Evolutionary conservation across 2,329 filamentous ascomycete genomes (phyloP), one percentile per base, ranked within the genome.

Genomic region (Hypoxylon sp.): DNA sequence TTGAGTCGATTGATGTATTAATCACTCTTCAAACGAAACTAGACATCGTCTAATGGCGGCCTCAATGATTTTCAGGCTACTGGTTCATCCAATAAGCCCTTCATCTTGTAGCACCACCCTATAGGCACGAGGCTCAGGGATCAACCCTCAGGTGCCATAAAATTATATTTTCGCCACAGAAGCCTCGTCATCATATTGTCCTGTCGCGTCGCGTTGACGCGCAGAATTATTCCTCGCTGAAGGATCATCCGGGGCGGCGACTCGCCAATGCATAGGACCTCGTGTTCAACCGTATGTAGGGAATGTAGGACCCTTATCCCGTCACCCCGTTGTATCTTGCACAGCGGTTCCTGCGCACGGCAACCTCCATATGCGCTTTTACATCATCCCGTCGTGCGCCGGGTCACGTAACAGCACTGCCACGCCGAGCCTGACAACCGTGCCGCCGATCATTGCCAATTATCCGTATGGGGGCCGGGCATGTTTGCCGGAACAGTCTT

Each of bases 371-470:
- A 71, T 69, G 69, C 62, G 62, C 56, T 37, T n/a, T 71, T 71
- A 35, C 69, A 71, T 71, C 69, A 71, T 71, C 66, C 69, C 66
- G 66, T 61, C 31, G 56, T 44, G 40, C 42, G 54, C 66, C 62
- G 55, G 62, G 65, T 63, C 59, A 66, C 46, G 37, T 63, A 55
- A 71, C 40, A 69, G 69, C 69, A 71, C 69, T 71, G 69, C 69
- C 69, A 71, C 69, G 48, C 68, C 68, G 68, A 71, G 44, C 68
- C 55, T 30, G 27, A 61, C 48, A 49, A 37, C 59, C 50, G 59
- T 37, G 37, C 69, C 40, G 69, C 60, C 42, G 69, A 71, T 71
- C 69, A 69, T 66, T 71, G 14, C 69, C 66, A 42, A 35, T 69
- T 64, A 33, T 49, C 62, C 55, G 59, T 20, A 61, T 57, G 53